phyloP scores from a whole-genome alignment of 768 basidiomycete genomes.

The Suillus sp. region DNA sequence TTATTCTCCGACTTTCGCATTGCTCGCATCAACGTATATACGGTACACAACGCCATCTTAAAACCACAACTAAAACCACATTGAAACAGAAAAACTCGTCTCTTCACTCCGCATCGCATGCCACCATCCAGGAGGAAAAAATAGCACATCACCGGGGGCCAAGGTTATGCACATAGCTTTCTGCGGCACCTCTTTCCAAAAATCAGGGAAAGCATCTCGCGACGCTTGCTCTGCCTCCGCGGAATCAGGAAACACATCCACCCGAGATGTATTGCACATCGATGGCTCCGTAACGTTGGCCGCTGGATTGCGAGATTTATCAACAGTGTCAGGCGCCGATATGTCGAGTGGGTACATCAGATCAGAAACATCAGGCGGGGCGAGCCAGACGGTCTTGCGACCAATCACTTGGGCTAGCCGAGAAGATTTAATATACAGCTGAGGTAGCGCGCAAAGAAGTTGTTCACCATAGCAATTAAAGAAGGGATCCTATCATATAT shows the following conservation, averaged over 20 bases:
- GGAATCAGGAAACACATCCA: constrained; percentile 70
- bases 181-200: constrained; percentile 58
- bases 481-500: constrained; percentile 77
- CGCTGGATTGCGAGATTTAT: constrained; percentile 38
- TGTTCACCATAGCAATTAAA: constrained; percentile 84
- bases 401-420: constrained; percentile 83
- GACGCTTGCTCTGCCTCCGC: constrained; percentile 23
- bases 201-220: constrained; percentile 46
- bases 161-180: constrained; percentile 63
- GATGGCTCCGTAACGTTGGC: constrained; percentile 44
- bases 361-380: constrained; percentile 59
- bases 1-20: constrained; percentile 5
- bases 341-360: constrained; percentile 61
- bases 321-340: constrained; percentile 15
- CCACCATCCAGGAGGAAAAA: constrained; percentile 95
- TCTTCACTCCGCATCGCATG: constrained; percentile 86
- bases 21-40: not conserved
- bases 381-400: constrained; percentile 88
- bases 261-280: constrained; percentile 79
- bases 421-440: constrained; percentile 12
- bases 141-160: constrained; percentile 81
- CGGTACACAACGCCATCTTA: not conserved
- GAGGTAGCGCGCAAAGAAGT: constrained; percentile 9
- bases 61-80: constrained; percentile 73
- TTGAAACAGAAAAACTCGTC: constrained; percentile 83